A percentile compares a stretch with the other conserved stretches of the same genome.
Evolutionary conservation across 2,329 filamentous ascomycete genomes (phyloP).

Genomic region (Parascedosporium putredinis): DNA sequence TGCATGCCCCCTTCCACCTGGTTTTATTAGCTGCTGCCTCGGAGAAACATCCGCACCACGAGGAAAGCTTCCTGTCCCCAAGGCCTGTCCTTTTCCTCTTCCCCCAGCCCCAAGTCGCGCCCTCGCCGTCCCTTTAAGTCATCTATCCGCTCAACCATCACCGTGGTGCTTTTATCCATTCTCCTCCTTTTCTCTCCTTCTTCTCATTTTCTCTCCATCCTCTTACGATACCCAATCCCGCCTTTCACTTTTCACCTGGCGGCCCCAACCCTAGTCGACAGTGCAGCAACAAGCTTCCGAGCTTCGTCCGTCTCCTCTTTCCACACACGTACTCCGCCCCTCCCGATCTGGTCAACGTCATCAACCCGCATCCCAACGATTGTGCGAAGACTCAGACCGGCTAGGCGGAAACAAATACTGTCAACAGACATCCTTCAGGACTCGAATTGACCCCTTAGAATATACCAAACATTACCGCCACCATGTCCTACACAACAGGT

Average conservation of each 20-base stretch:
- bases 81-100: background rate
- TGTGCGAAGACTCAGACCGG: too few species aligned
- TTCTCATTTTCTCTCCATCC: background rate
- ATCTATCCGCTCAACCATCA: conserved; percentile 5
- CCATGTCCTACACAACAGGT: conserved; percentile 29
- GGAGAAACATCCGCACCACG: background rate
- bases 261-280: background rate
- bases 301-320: background rate
- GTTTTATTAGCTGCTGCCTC: background rate
- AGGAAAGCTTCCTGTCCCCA: background rate
- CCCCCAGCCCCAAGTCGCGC: conserved; percentile 4
- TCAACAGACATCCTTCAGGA: too few species aligned
- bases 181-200: conserved; percentile 5
- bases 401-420: too few species aligned
- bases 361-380: too few species aligned
- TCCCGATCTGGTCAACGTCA: too few species aligned
- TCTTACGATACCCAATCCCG: background rate
- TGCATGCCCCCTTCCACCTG: background rate
- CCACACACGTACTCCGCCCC: too few species aligned
- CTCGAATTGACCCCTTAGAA: background rate
- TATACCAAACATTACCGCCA: conserved; percentile 6
- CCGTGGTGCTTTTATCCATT: too few species aligned
- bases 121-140: background rate
- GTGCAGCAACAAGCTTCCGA: background rate
- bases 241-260: background rate